Base-by-base conservation (phyloP, 305 asterid species). In the Solanum hybrid region DNA sequence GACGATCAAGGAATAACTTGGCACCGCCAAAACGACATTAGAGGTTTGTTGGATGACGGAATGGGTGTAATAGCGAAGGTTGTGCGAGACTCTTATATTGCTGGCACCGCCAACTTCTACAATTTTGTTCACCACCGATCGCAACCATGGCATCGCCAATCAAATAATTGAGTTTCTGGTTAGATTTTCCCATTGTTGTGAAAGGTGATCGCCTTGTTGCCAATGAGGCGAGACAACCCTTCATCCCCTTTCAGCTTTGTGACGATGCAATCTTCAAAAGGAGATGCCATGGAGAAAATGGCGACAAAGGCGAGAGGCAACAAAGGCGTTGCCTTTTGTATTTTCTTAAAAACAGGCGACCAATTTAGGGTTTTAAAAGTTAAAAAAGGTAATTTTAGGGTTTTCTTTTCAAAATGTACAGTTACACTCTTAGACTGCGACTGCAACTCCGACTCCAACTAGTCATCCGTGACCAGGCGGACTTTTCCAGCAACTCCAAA, bases 41-140 rank as follows among this genome's bases (percentile, higher is more conserved):
- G 93, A 94, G 37, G 97, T 97, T 64, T 92, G 95, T 83, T 92
- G 93, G 87, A 94, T 96, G 92, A 96, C 98, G 92, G 95, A 92
- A 92, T 92, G 97, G 33, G 98, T 98, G 40, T 92, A 92, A 91
- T 92, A 93, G 9, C 95, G 96, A 33, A 97, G 95, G 16, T 94
- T 94, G 92, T 96, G 98, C 78, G 93, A 94, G 89, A 97, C 90
- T 42, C 93, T 91, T 90, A 88, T 90, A 90, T 87, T 89, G 90
- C 98, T 97, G 86, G 97, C 95, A 85, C 97, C 96, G 88, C 99
- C 96, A 80, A 74, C 97, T 93, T 95, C 98, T 89, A 97, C 99
- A 78, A 98, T 98, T 93, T 89, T 96, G 94, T 86, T 91, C 91
- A 97, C 96, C 91, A 98, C 98, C 90, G 95, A 95, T 92, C 98